Percentiles rank a stretch among this genome's conserved stretches.
Conservation (phyloP, 805 yeast genomes). For the Wickerhamiella shivajii region DNA sequence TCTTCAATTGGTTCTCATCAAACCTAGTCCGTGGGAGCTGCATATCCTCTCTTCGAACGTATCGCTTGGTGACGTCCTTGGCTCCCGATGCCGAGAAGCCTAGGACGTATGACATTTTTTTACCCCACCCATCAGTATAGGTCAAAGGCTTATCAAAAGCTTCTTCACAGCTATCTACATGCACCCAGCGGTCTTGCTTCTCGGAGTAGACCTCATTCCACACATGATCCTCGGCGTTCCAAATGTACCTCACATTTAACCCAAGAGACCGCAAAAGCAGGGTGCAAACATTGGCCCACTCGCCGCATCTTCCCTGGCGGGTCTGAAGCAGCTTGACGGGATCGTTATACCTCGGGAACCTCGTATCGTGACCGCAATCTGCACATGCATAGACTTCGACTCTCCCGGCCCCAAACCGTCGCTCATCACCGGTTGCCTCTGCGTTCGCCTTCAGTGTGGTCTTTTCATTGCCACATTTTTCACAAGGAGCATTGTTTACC, state of each 20-base stretch:
- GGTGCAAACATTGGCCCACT: conserved; percentile 81
- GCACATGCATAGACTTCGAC: conserved; percentile 55
- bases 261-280: conserved; percentile 55
- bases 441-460: conserved; percentile 28
- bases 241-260: conserved; percentile 50
- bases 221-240: conserved; percentile 86
- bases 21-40: conserved; percentile 35
- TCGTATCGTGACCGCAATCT: conserved; percentile 31
- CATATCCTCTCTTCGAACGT: conserved; percentile 34
- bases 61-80: conserved; percentile 55
- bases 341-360: conserved; percentile 69
- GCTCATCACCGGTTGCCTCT: conserved; percentile 34
- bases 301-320: conserved; percentile 79
- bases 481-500: conserved; percentile 61
- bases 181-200: conserved; percentile 58
- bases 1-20: conserved; percentile 22
- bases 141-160: conserved; percentile 69
- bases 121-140: conserved; percentile 81
- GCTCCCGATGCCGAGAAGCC: conserved; percentile 49
- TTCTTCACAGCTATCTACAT: conserved; percentile 73
- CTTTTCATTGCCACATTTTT: conserved; percentile 34
- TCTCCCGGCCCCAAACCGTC: conserved; percentile 35
- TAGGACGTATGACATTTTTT: conserved; percentile 76
- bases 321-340: conserved; percentile 47
- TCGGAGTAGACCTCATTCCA: conserved; percentile 84